Conservation (phyloP, 2,329 filamentous ascomycete genomes). For the Xylaria sp. region DNA sequence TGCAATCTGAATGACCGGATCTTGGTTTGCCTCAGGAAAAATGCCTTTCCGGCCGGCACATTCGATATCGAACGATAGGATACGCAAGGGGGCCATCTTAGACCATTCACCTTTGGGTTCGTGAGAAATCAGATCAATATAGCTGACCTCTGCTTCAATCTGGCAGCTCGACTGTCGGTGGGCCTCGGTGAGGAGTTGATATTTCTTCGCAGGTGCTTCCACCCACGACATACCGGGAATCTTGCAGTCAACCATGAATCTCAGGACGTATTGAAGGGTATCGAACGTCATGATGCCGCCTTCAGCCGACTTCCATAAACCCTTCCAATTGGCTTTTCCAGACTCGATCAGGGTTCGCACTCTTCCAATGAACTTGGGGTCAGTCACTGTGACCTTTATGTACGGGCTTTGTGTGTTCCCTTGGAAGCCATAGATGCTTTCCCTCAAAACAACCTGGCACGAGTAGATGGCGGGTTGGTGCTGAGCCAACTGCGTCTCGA, state of each 20-base stretch:
- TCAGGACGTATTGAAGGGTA: constrained; percentile 91
- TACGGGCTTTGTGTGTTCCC: constrained; percentile 93
- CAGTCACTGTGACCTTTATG: constrained; percentile 90
- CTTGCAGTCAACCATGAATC: constrained; percentile 98
- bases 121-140: constrained; percentile 85
- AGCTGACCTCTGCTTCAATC: constrained; percentile 89
- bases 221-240: constrained; percentile 98
- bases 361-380: constrained; percentile 83
- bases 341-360: constrained; percentile 80
- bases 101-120: constrained; percentile 93
- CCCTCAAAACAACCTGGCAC: constrained; percentile 82
- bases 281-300: constrained; percentile 90
- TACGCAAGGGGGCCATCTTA: constrained; percentile 94
- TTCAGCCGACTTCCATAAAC: constrained; percentile 78
- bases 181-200: constrained; percentile 72
- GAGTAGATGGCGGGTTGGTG: constrained; percentile 80
- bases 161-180: constrained; percentile 91
- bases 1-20: constrained; percentile 97
- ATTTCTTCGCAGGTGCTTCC: constrained; percentile 79
- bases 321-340: constrained; percentile 86
- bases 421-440: constrained; percentile 94
- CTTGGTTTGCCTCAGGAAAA: constrained; percentile 90
- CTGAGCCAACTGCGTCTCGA: constrained; percentile 82
- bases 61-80: constrained; percentile 98
- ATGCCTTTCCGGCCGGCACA: constrained; percentile 97